Conservation (phyloP, 768 basidiomycete species). For the Russula virescens region DNA sequence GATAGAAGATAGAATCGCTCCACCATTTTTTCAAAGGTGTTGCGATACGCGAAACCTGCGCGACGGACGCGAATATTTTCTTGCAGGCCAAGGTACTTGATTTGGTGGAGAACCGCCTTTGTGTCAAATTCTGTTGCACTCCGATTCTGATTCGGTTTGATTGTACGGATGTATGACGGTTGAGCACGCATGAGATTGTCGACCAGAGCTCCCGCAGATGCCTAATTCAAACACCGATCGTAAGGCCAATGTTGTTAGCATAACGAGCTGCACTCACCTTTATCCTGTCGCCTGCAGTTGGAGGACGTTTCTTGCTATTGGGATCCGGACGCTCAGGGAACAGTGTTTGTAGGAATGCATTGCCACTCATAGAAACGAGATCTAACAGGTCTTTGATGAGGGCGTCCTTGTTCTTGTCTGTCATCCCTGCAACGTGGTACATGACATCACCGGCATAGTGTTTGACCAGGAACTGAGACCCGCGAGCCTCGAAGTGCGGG, state of each 20-base stretch:
- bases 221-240: constrained; percentile 35
- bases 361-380: constrained; percentile 71
- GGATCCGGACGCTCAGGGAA: constrained; percentile 96
- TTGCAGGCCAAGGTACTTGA: constrained; percentile 97
- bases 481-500: constrained; percentile 92
- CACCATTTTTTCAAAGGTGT: constrained; percentile 99
- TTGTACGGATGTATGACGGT: constrained; percentile 97
- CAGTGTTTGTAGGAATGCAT: constrained; percentile 78
- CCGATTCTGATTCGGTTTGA: constrained; percentile 98
- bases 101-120: constrained; percentile 95
- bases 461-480: constrained; percentile 87
- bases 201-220: constrained; percentile 92
- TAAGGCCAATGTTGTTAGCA: background rate
- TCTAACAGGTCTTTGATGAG: constrained; percentile 93
- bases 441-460: constrained; percentile 99
- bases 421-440: constrained; percentile 98
- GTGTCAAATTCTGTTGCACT: constrained; percentile 87
- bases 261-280: constrained; percentile 48
- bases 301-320: constrained; percentile 95
- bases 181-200: constrained; percentile 97
- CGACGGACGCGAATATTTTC: constrained; percentile 97
- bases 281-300: constrained; percentile 96
- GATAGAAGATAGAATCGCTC: constrained; percentile 96
- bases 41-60: constrained; percentile 96
- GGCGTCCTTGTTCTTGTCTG: constrained; percentile 99